Percentiles rank a stretch among this genome's conserved stretches.
These are phyloP conservation scores for Nemania abortiva DNA, from an alignment of 2,329 filamentous ascomycete species.

Conservation along the genomic window DNA sequence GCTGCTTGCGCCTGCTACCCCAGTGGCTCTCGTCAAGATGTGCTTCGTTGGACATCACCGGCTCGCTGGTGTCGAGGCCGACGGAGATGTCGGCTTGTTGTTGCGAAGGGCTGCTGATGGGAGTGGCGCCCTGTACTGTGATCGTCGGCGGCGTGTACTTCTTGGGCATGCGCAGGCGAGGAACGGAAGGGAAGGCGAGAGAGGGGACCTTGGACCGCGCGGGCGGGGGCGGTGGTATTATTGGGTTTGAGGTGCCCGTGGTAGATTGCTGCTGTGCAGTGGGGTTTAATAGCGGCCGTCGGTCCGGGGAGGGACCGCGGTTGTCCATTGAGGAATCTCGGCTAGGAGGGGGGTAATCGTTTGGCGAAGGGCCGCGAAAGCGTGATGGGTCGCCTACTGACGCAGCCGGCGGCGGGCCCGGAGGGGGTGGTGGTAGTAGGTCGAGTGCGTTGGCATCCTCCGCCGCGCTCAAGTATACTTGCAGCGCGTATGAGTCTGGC, in stretches of 20 bases:
- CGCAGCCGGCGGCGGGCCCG: conserved; percentile 37
- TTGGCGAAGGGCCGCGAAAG: conserved; percentile 32
- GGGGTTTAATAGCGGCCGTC: conserved; percentile 31
- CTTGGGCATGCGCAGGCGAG: conserved; percentile 56
- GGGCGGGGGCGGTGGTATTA: conserved; percentile 26
- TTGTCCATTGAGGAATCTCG: conserved; percentile 36
- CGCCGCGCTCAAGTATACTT: conserved; percentile 54
- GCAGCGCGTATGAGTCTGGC: conserved; percentile 52
- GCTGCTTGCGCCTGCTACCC: conserved; percentile 31
- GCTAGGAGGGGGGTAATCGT: conserved; percentile 28
- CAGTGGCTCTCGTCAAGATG: conserved; percentile 46
- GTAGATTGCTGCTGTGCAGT: background rate
- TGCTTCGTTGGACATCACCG: too few species aligned
- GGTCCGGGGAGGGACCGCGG: conserved; percentile 39
- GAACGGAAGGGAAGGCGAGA: conserved; percentile 55
- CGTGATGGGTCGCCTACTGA: conserved; percentile 19
- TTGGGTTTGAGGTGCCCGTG: conserved; percentile 10
- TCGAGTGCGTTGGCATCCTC: conserved; percentile 41
- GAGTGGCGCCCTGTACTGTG: conserved; percentile 48
- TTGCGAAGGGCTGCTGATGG: conserved; percentile 38
- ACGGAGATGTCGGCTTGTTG: conserved; percentile 39
- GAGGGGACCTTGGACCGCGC: conserved; percentile 50
- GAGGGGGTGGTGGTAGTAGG: conserved; percentile 41
- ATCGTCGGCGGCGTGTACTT: conserved; percentile 57
- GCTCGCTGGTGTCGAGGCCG: conserved; percentile 50